Base-by-base conservation (phyloP, 2,329 filamentous ascomycete species). In the Nemania sp. region DNA sequence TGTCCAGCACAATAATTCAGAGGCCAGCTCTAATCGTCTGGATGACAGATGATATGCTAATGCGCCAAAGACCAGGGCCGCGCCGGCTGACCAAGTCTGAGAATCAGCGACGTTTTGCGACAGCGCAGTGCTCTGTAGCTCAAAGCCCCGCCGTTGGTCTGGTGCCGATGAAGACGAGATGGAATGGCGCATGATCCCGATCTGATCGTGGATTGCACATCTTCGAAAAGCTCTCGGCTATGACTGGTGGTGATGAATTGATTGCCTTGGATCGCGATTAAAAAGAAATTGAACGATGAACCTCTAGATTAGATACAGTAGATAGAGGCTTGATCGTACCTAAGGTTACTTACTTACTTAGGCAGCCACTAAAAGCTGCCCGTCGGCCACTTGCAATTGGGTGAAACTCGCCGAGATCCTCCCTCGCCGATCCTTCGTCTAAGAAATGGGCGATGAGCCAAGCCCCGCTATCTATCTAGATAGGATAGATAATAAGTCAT, bases 1-100 rank as follows among this genome's bases (percentile, higher is more conserved):
- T 1, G 66, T 35, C 79, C 80, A 81, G 18, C 77, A 76, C 1
- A 80, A n/a, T 1, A 74, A 55, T 63, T 81, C 80, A 0, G 80
- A 81, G 11, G 51, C 66, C 5, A 80, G 54, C 56, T 80, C 79
- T 1, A 75, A 49, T 29, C 73, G 67, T 7, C 60, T 61, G 0
- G 73, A 62, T 0, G 74, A 64, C 0, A 75, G 45, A 11, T 56
- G 54, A 24, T 74, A 76, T 2, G 66, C 70, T 15, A 77, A 24
- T 0, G 72, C 61, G 13, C 74, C 72, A 53, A 74, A 78, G 0
- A 79, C 4, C 7, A 79, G 55, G 0, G 78, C 75, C 0, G 73
- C 72, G 8, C 55, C 71, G 41, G 57, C 72, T 18, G 71, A 62
- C 22, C 32, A 66, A 24, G 72, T 73, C 43, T 66, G 3, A 15